Evolutionary conservation across 768 basidiomycete species (phyloP).

Genomic region (Sporobolomyces phaffii): DNA sequence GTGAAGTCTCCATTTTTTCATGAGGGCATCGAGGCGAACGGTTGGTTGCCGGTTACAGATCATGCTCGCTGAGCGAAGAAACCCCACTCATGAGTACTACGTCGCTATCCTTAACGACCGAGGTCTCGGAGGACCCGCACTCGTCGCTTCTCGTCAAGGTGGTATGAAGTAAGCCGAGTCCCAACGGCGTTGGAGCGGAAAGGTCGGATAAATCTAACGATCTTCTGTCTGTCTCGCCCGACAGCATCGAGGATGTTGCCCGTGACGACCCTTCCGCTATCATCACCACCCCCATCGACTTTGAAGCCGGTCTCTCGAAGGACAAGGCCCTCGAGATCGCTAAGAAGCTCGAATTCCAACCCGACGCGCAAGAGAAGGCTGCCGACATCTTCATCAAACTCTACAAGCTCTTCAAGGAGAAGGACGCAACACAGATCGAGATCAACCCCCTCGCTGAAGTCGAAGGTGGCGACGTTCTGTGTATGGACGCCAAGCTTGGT

Average conservation of each 20-base stretch:
- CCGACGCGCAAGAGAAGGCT: slow-evolving; percentile 67
- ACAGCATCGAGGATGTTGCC: slow-evolving; percentile 87
- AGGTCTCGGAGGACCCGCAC: slow-evolving; percentile 74
- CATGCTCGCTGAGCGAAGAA: slow-evolving; percentile 93
- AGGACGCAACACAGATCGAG: slow-evolving; percentile 98
- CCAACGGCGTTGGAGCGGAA: background rate
- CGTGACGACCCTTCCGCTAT: slow-evolving; percentile 90
- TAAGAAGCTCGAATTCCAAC: slow-evolving; percentile 82
- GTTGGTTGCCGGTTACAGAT: too few species aligned
- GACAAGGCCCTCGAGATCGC: slow-evolving; percentile 65
- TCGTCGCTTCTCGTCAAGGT: slow-evolving; percentile 88
- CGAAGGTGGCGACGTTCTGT: slow-evolving; percentile 82
- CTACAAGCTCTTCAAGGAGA: slow-evolving; percentile 95
- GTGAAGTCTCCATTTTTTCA: too few species aligned
- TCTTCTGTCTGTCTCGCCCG: too few species aligned
- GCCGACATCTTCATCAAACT: slow-evolving; percentile 89
- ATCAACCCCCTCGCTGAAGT: slow-evolving; percentile 97
- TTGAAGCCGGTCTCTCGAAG: slow-evolving; percentile 70
- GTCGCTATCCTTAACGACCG: slow-evolving; percentile 96
- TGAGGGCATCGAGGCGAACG: too few species aligned
- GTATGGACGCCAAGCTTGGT: slow-evolving; percentile 99
- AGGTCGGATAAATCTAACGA: background rate
- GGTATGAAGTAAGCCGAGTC: slow-evolving; percentile 69
- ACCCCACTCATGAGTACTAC: slow-evolving; percentile 94
- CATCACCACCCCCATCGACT: slow-evolving; percentile 87